Percentiles rank a stretch among this genome's conserved stretches.
These are phyloP conservation scores for Phytophthora melonis DNA, from an alignment of 352 stramenopile genomes.

Conservation along the genomic window DNA sequence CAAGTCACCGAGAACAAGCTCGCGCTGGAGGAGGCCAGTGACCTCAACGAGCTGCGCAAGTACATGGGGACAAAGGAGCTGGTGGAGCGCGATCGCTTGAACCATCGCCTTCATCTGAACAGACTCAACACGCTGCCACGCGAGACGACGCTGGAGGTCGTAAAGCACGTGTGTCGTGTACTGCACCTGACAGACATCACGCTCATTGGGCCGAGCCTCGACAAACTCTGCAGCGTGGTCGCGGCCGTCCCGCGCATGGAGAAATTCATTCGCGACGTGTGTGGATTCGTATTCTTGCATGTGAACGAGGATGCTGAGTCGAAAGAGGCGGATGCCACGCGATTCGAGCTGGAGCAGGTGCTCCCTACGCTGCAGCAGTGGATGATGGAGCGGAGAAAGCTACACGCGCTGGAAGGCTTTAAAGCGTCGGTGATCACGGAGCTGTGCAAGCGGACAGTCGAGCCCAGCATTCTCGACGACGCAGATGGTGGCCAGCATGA, in stretches of 20 bases:
- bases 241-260: constrained; percentile 84
- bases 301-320: constrained; percentile 34
- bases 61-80: constrained; percentile 87
- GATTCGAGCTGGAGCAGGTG: constrained; percentile 76
- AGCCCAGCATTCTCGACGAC: constrained; percentile 48
- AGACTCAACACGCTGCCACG: constrained; percentile 77
- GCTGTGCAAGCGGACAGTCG: constrained; percentile 67
- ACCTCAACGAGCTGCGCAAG: constrained; percentile 81
- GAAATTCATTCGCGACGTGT: constrained; percentile 90
- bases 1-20: constrained; percentile 81
- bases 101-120: constrained; percentile 84
- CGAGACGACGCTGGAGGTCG: constrained; percentile 80
- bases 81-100: constrained; percentile 79
- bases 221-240: constrained; percentile 87
- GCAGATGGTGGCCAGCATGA: constrained; percentile 16
- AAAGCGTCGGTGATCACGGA: constrained; percentile 65
- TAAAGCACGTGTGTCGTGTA: constrained; percentile 86
- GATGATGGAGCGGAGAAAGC: constrained; percentile 61
- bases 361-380: constrained; percentile 78
- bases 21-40: constrained; percentile 76
- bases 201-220: constrained; percentile 77
- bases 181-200: constrained; percentile 87
- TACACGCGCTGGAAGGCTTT: constrained; percentile 74
- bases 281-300: constrained; percentile 75
- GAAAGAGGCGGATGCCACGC: constrained; percentile 27